phyloP scores from a whole-genome alignment of 352 stramenopile genomes.

The Phytophthora melonis region DNA sequence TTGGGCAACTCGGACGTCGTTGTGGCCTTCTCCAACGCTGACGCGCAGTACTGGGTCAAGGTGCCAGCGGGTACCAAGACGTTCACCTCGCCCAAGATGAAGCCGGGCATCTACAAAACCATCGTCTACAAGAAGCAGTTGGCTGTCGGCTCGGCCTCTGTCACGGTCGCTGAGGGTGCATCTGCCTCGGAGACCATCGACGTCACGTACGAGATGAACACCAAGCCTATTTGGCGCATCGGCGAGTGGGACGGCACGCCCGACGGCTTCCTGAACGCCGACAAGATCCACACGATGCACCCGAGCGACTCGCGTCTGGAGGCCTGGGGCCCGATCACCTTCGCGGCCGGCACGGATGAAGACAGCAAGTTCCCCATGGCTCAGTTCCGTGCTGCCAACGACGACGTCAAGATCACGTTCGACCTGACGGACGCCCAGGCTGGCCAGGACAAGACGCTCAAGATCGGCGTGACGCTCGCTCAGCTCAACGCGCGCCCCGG shows the following conservation, averaged over 20 bases:
- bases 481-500: conserved; percentile 40
- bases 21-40: conserved; percentile 44
- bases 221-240: conserved; percentile 48
- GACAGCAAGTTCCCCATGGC: conserved; percentile 51
- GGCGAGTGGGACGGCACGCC: conserved; percentile 45
- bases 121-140: conserved; percentile 64
- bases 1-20: conserved; percentile 39
- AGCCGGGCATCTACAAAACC: conserved; percentile 50
- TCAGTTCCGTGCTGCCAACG: conserved; percentile 49
- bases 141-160: conserved; percentile 35
- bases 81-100: conserved; percentile 59
- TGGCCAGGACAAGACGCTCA: conserved; percentile 32
- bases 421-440: conserved; percentile 38
- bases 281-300: conserved; percentile 67
- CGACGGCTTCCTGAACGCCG: conserved; percentile 55
- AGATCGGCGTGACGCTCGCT: conserved; percentile 53
- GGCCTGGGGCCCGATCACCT: conserved; percentile 35
- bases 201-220: conserved; percentile 35
- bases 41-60: conserved; percentile 56
- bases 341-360: conserved; percentile 28
- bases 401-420: conserved; percentile 46
- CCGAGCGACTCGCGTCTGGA: conserved; percentile 53
- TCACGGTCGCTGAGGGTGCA: conserved; percentile 24
- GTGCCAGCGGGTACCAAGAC: conserved; percentile 23
- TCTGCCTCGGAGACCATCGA: conserved; percentile 28